Evolutionary conservation across 345 rosid species (phyloP), one percentile per base, ranked within the genome.

Genomic region (Leavenworthia alabamica): DNA sequence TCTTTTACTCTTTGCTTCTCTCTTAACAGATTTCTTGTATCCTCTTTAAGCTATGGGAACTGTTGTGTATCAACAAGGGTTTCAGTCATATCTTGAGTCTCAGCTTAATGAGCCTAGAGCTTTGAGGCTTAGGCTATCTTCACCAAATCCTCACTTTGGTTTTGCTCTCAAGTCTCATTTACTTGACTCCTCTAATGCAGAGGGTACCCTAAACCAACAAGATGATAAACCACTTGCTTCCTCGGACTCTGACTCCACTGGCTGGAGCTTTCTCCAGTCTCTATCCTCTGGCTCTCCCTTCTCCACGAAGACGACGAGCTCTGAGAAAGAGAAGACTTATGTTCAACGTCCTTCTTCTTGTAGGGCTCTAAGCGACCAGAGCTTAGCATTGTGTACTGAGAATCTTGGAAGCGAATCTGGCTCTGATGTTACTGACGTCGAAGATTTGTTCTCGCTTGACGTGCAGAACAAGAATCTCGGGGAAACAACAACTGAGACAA

Each of bases 331-430:
- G 12, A 73, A 17, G 17, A n/a, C 55, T 11, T 83, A 83, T 60
- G 81, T 82, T 47, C 86, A 74, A 54, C 87, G 82, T 35, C 59
- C 70, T 19, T 58, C 42, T 1, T 80, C 81, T 31, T 51, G 70
- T 29, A 81, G 76, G 3, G 16, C 51, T 29, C 80, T 91, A 4
- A 85, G 90, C 46, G 81, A 82, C 29, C 78, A 76, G 75, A 92
- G 98, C 78, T 44, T 92, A 73, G 86, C 83, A 81, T 60, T 92
- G 29, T 92, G 96, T 52, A 92, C 98, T 11, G 98, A 92, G 69
- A 85, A 76, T 58, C 76, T 92, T 20, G 96, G 98, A 13, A 84
- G 78, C 32, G 96, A 92, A 71, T 81, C 89, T 10, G 96, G 98
- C 5, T 81, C 81, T 55, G 88, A 84, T 50, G 73, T 64, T 28